phyloP scores from a whole-genome alignment of 108 stramenopile species.

The Craspedostauros australis region DNA sequence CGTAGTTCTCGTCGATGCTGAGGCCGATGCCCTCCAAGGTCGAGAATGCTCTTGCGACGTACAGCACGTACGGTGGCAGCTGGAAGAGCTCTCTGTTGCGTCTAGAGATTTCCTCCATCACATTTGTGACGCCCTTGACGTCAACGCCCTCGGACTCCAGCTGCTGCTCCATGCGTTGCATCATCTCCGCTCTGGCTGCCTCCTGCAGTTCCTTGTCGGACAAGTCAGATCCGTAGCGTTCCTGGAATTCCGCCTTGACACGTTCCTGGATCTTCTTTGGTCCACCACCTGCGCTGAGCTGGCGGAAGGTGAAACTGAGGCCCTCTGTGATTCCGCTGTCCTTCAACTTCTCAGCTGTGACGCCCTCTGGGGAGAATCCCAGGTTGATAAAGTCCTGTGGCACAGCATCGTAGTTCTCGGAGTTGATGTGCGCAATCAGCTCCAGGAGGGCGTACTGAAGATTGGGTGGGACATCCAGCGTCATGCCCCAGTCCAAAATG shows the following conservation, averaged over 20 bases:
- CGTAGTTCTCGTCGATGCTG: conserved; percentile 76
- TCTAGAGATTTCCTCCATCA: conserved; percentile 77
- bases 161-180: conserved; percentile 63
- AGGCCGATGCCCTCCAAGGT: conserved; percentile 86
- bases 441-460: conserved; percentile 81
- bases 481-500: conserved; percentile 89
- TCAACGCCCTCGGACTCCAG: conserved; percentile 67
- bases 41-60: conserved; percentile 76
- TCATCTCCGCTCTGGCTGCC: conserved; percentile 64
- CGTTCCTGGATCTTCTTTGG: conserved; percentile 77
- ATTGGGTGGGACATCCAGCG: conserved; percentile 63
- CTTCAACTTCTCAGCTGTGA: conserved; percentile 50
- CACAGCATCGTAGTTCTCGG: conserved; percentile 78
- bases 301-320: conserved; percentile 63
- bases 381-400: conserved; percentile 83
- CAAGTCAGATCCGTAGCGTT: conserved; percentile 57
- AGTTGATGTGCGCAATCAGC: conserved; percentile 86
- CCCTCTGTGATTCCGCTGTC: conserved; percentile 69
- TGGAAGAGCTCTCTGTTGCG: conserved; percentile 71
- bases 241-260: conserved; percentile 63
- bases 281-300: conserved; percentile 62
- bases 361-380: conserved; percentile 63
- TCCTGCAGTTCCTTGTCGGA: conserved; percentile 50
- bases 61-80: conserved; percentile 75
- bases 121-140: conserved; percentile 69